Base-by-base conservation (phyloP, 495 filamentous ascomycete species). In the Trichocladium uniseriatum region DNA sequence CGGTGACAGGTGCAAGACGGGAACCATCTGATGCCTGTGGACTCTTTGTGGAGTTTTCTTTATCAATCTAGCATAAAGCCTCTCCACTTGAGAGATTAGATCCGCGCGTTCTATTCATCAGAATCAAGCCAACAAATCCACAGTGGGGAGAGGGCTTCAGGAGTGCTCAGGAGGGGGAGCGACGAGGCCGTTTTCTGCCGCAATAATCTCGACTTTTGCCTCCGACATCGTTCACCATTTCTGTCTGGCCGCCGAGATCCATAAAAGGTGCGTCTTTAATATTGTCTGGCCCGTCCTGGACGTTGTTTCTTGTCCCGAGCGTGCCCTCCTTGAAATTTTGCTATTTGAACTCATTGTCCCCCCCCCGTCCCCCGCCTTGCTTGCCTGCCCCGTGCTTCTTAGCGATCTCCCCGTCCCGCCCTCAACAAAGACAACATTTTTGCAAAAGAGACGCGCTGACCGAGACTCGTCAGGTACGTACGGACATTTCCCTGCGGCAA, bases 271-370 rank as follows among this genome's bases (percentile, higher is more conserved):
- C 34, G 28, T 51, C 53, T 28, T n/a, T 53, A 27, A 27, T 27
- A 55, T 56, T 59, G 50, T 56, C 32, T 18, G 36, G 22, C 22
- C 41, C 20, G 41, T 21, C 19, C 44, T 43, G 6, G 31, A 16
- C 20, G 55, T 55, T 58, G 45, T 55, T 48, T 51, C 48, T 36
- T 45, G 39, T 21, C 22, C 24, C 10, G 45, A 53, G 31, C 28
- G 45, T 31, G 32, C 27, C 22, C n/a, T n/a, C 43, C 32, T 32
- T 11, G 14, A 45, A 38, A 43, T 34, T 54, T 57, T 53, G 11
- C 38, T 59, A 58, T 56, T 59, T 53, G 28, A 59, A 53, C 8
- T 8, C 8, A 27, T 27, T n/a, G n/a, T n/a, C n/a, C 4, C 49
- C 49, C 36, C 36, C 13, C 19, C 3, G 19, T 14, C 18, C 21